phyloP scores from a whole-genome alignment of 306 rosid species.

The Chamaecrista fasciculata region DNA sequence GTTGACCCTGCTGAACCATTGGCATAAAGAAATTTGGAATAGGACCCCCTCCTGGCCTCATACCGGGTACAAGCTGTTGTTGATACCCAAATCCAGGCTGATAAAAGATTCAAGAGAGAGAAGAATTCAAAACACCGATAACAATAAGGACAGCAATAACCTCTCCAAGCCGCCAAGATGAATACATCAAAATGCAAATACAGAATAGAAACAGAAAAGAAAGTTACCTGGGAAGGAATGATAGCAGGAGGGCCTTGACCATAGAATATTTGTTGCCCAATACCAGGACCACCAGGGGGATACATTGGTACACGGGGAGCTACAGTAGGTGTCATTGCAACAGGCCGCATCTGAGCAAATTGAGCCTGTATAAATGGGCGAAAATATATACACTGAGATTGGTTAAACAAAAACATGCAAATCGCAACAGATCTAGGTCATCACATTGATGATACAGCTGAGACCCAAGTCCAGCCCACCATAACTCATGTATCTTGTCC shows the following conservation, averaged over 20 bases:
- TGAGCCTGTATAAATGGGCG: conserved; percentile 61
- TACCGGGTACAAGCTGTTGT: conserved; percentile 96
- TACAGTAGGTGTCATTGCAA: conserved; percentile 78
- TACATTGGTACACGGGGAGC: conserved; percentile 97
- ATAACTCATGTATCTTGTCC: neutral
- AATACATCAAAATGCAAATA: neutral
- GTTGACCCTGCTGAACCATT: conserved; percentile 98
- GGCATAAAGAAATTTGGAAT: conserved; percentile 94
- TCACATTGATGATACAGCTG: neutral
- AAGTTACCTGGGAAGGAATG: conserved; percentile 93
- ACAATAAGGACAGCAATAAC: neutral
- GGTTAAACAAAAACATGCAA: conserved; percentile 6
- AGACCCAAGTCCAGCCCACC: neutral
- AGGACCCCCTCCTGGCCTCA: conserved; percentile 98
- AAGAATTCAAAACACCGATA: neutral
- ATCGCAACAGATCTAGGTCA: neutral
- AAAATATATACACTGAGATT: conserved; percentile 13
- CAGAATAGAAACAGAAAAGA: neutral
- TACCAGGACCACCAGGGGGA: conserved; percentile 95
- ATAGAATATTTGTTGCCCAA: conserved; percentile 94
- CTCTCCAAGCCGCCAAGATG: neutral
- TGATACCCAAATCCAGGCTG: conserved; percentile 99
- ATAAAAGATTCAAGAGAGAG: conserved; percentile 17
- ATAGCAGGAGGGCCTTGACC: conserved; percentile 98
- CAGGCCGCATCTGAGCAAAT: conserved; percentile 93